Conservation (phyloP, 495 filamentous ascomycete genomes). For the Hypoxylon perforatum region DNA sequence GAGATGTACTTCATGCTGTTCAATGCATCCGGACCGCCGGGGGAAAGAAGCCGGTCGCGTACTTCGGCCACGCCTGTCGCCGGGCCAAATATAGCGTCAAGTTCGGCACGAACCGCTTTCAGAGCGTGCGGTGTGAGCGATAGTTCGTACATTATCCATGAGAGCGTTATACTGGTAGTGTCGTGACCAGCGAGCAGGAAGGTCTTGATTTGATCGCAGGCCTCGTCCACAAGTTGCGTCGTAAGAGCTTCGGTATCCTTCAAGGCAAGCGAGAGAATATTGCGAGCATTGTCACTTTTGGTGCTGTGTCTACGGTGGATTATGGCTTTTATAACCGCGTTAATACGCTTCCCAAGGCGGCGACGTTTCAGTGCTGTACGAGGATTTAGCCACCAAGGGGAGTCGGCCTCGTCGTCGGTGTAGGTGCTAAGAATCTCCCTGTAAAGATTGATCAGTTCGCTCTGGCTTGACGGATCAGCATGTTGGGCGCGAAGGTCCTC, state of each 20-base stretch:
- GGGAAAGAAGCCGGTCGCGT: slow-evolving; percentile 17
- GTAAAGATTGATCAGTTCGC: too few relatives aligned
- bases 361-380: too few relatives aligned
- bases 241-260: slow-evolving; percentile 40
- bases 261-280: slow-evolving; percentile 48
- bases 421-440: too few relatives aligned
- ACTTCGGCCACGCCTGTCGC: slow-evolving; percentile 38
- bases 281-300: slow-evolving; percentile 24
- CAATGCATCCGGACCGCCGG: background rate
- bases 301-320: slow-evolving; percentile 7
- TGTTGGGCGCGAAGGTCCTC: too few relatives aligned
- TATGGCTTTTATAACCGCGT: slow-evolving; percentile 8
- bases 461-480: too few relatives aligned
- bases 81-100: slow-evolving; percentile 55
- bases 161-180: slow-evolving; percentile 50
- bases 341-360: background rate
- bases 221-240: slow-evolving; percentile 28
- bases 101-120: slow-evolving; percentile 54
- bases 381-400: too few relatives aligned
- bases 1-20: background rate
- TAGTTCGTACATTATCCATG: slow-evolving; percentile 59
- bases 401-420: too few relatives aligned
- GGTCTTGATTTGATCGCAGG: slow-evolving; percentile 51
- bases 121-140: slow-evolving; percentile 54
- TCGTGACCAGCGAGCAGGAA: slow-evolving; percentile 65